These are phyloP conservation scores for Wallacemonas sp. DNA, from an alignment of 208 protist genomes.

Conservation along the genomic window DNA sequence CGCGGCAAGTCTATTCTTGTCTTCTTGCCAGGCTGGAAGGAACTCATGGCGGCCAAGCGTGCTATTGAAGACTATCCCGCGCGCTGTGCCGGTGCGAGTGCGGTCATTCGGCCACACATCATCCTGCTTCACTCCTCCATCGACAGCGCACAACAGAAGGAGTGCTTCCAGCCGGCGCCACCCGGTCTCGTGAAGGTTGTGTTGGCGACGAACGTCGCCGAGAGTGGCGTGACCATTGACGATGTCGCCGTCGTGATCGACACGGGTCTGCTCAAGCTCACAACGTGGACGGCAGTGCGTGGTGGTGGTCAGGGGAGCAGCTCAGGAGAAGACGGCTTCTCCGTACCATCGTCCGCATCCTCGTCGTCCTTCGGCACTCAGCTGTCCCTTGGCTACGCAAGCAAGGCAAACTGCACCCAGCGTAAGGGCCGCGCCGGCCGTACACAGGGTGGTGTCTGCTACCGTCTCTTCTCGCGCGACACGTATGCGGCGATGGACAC, in stretches of 20 bases:
- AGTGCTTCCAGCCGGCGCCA: slow-evolving; percentile 90
- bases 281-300: slow-evolving; percentile 45
- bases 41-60: slow-evolving; percentile 86
- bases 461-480: slow-evolving; percentile 94
- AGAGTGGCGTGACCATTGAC: slow-evolving; percentile 97
- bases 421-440: slow-evolving; percentile 98
- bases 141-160: slow-evolving; percentile 75
- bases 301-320: not conserved
- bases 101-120: slow-evolving; percentile 63
- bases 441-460: slow-evolving; percentile 97
- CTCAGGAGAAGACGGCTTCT: not conserved
- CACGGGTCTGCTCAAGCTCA: slow-evolving; percentile 93
- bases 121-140: slow-evolving; percentile 91
- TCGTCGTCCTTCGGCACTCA: slow-evolving; percentile 64
- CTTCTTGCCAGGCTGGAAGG: slow-evolving; percentile 99
- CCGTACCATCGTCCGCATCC: not conserved
- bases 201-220: slow-evolving; percentile 97
- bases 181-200: slow-evolving; percentile 90
- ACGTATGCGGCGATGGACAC: slow-evolving; percentile 60
- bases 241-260: slow-evolving; percentile 96
- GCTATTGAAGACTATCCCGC: slow-evolving; percentile 55
- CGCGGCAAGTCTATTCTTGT: slow-evolving; percentile 96
- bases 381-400: slow-evolving; percentile 79
- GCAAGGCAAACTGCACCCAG: slow-evolving; percentile 97
- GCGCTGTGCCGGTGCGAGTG: slow-evolving; percentile 3